Evolutionary conservation across 2,329 filamentous ascomycete species (phyloP).

Genomic region (Ophiostoma quercus): DNA sequence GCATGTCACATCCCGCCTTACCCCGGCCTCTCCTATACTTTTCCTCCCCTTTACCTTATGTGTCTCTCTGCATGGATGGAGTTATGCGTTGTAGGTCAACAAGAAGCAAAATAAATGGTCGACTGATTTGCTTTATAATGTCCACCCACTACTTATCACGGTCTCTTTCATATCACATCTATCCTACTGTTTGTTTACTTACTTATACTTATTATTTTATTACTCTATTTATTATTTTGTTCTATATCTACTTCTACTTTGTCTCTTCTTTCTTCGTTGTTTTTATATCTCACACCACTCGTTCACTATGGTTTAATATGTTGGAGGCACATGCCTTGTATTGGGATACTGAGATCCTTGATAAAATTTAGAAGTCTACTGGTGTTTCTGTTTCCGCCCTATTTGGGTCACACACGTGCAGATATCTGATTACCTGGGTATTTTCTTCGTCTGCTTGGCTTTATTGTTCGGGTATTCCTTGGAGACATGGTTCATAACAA

Average conservation of each 20-base stretch:
- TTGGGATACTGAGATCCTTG: neutral
- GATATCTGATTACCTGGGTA: neutral
- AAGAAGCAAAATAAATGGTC: constrained; percentile 21
- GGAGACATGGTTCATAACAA: neutral
- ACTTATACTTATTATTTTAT: neutral
- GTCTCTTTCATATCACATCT: constrained; percentile 4
- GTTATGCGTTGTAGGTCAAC: constrained; percentile 26
- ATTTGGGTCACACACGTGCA: neutral
- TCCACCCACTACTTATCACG: neutral
- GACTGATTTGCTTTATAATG: constrained; percentile 15
- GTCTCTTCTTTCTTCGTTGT: neutral
- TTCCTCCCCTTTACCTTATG: constrained; percentile 15
- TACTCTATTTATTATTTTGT: neutral
- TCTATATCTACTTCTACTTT: neutral
- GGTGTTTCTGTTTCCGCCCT: neutral
- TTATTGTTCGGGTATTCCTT: neutral
- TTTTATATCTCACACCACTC: neutral
- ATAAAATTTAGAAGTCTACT: neutral
- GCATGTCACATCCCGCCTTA: constrained; percentile 10
- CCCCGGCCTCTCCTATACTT: neutral
- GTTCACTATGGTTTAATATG: neutral
- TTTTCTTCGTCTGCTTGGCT: neutral
- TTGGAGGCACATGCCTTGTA: neutral
- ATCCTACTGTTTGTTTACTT: neutral
- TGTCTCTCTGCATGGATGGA: constrained; percentile 28